Evolutionary conservation across 768 basidiomycete genomes (phyloP).

Genomic region (Mycena venus): DNA sequence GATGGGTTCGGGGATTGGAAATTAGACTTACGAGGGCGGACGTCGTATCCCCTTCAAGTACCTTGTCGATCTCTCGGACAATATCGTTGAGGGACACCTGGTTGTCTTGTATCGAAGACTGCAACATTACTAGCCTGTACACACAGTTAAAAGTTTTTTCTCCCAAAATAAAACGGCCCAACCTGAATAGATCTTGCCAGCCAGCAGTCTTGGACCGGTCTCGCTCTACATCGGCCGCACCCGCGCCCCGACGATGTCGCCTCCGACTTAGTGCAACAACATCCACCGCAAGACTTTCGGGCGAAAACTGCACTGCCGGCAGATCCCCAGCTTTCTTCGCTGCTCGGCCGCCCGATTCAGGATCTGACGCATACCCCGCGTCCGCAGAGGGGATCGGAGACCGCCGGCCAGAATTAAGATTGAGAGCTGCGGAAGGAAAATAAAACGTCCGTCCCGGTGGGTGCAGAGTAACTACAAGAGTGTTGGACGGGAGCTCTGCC

Average conservation of each 20-base stretch:
- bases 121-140: conserved; percentile 65
- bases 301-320: conserved; percentile 18
- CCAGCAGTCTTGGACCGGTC: conserved; percentile 60
- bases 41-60: conserved; percentile 57
- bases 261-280: conserved; percentile 43
- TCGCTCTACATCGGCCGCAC: conserved; percentile 22
- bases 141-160: not conserved
- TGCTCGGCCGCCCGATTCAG: conserved; percentile 67
- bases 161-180: conserved; percentile 37
- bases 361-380: conserved; percentile 78
- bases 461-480: conserved; percentile 74
- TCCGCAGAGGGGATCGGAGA: conserved; percentile 65
- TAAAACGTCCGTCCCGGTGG: conserved; percentile 74
- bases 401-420: conserved; percentile 48
- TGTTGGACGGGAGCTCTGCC: conserved; percentile 75
- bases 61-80: conserved; percentile 60
- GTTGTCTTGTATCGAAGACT: conserved; percentile 65
- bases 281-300: conserved; percentile 28
- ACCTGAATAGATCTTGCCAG: conserved; percentile 84
- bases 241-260: conserved; percentile 47
- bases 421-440: conserved; percentile 58
- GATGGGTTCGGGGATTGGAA: conserved; percentile 3
- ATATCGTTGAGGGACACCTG: conserved; percentile 63
- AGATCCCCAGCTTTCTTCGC: conserved; percentile 49
- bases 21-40: conserved; percentile 57